A percentile compares a stretch with the other conserved stretches of the same genome.
These are phyloP conservation scores for Pythium apleroticum DNA, from an alignment of 352 stramenopile genomes.

Conservation along the genomic window DNA sequence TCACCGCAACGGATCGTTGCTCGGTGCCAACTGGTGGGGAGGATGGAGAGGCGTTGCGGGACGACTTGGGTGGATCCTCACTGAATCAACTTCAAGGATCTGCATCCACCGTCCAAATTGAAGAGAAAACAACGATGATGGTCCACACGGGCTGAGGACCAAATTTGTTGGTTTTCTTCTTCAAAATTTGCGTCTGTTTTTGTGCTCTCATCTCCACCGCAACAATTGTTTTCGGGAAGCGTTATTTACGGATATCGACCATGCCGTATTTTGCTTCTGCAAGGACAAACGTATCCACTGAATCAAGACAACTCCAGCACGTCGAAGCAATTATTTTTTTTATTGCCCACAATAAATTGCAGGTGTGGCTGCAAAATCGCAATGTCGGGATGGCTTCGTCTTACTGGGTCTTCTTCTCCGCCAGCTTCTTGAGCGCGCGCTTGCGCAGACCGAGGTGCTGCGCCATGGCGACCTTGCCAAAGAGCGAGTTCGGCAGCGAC, in stretches of 20 bases:
- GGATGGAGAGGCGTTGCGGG: neutral
- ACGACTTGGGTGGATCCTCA: slow-evolving; percentile 5
- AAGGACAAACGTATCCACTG: neutral
- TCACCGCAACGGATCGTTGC: neutral
- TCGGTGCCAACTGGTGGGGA: neutral
- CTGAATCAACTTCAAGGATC: slow-evolving; percentile 3
- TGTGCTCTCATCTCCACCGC: neutral
- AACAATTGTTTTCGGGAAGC: neutral
- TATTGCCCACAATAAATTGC: neutral
- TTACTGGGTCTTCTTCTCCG: slow-evolving; percentile 85
- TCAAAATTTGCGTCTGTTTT: slow-evolving; percentile 3
- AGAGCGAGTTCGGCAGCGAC: slow-evolving; percentile 82
- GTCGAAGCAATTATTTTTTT: neutral
- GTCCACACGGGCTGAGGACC: neutral
- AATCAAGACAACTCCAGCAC: neutral
- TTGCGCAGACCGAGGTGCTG: slow-evolving; percentile 81
- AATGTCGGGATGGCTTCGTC: neutral
- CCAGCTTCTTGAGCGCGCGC: slow-evolving; percentile 85
- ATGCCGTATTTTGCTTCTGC: neutral
- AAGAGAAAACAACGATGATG: neutral
- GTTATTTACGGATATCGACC: neutral
- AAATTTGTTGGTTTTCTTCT: slow-evolving; percentile 3
- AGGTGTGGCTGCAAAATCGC: neutral
- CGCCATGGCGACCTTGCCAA: slow-evolving; percentile 80
- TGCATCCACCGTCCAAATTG: neutral